Percentiles rank a stretch among this genome's conserved stretches.
Conservation (phyloP, 1,139 yeast genomes). For the Candida albicans region DNA sequence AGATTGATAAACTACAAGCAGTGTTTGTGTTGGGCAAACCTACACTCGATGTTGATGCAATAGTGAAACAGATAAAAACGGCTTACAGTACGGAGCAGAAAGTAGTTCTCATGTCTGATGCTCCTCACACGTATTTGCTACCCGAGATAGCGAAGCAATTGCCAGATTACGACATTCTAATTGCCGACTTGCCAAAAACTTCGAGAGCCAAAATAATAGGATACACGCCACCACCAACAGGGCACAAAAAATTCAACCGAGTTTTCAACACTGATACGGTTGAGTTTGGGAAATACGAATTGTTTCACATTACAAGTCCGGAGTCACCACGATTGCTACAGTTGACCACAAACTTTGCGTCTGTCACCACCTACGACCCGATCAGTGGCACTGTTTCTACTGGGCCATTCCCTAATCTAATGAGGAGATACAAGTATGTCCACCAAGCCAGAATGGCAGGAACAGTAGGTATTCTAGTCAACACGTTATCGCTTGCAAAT, state of each 20-base stretch:
- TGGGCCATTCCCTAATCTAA: slow-evolving; percentile 75
- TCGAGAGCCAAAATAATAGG: slow-evolving; percentile 43
- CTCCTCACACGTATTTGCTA: slow-evolving; percentile 54
- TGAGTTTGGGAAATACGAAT: slow-evolving; percentile 41
- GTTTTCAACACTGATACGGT: slow-evolving; percentile 17
- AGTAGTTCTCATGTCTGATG: slow-evolving; percentile 65
- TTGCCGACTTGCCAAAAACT: slow-evolving; percentile 47
- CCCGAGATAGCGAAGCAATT: slow-evolving; percentile 33
- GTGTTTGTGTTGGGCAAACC: slow-evolving; percentile 79
- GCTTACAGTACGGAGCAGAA: slow-evolving; percentile 35
- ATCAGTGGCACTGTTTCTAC: slow-evolving; percentile 24
- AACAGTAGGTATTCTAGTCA: slow-evolving; percentile 86
- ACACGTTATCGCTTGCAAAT: slow-evolving; percentile 77
- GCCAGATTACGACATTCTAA: slow-evolving; percentile 45
- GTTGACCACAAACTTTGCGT: slow-evolving; percentile 65
- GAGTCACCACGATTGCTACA: slow-evolving; percentile 77
- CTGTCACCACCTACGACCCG: slow-evolving; percentile 53
- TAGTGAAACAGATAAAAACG: slow-evolving; percentile 37
- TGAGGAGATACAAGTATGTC: slow-evolving; percentile 83
- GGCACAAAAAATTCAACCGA: slow-evolving; percentile 9
- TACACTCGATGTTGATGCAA: slow-evolving; percentile 34
- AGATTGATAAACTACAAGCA: slow-evolving; percentile 69
- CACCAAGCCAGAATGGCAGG: slow-evolving; percentile 88
- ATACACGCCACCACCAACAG: slow-evolving; percentile 23
- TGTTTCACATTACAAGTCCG: slow-evolving; percentile 74